Conservation (phyloP, 495 filamentous ascomycete genomes). For the Pyrenula aspistea region DNA sequence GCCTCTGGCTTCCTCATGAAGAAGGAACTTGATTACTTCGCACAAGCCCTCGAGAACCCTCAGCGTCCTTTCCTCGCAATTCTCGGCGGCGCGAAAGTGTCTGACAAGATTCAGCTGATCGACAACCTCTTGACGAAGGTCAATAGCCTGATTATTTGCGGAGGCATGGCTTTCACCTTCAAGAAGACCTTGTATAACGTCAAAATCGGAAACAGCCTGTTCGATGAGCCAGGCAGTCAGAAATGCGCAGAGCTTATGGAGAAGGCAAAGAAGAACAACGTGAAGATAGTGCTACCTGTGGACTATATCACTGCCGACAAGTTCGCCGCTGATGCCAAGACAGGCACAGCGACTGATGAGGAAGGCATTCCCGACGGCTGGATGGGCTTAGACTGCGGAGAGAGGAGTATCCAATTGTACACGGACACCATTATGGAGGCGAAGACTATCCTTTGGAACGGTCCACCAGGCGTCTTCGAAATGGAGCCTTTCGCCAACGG, state of each 20-base stretch:
- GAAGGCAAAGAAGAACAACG: slow-evolving; percentile 93
- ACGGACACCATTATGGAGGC: slow-evolving; percentile 72
- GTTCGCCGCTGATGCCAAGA: slow-evolving; percentile 75
- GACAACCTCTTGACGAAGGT: slow-evolving; percentile 98
- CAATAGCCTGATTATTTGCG: slow-evolving; percentile 90
- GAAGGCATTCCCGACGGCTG: slow-evolving; percentile 89
- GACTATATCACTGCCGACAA: slow-evolving; percentile 96
- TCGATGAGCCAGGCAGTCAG: slow-evolving; percentile 91
- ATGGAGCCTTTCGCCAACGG: slow-evolving; percentile 85
- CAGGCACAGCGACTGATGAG: slow-evolving; percentile 71
- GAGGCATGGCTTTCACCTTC: slow-evolving; percentile 99
- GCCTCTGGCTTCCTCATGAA: slow-evolving; percentile 97
- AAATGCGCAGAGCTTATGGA: slow-evolving; percentile 76
- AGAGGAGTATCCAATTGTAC: slow-evolving; percentile 75
- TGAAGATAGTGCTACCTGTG: slow-evolving; percentile 85
- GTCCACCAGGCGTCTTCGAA: slow-evolving; percentile 93
- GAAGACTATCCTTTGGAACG: slow-evolving; percentile 99
- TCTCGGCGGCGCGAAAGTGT: slow-evolving; percentile 94
- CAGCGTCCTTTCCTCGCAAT: slow-evolving; percentile 97
- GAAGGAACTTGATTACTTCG: slow-evolving; percentile 99
- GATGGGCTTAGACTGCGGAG: slow-evolving; percentile 93
- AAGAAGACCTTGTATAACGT: slow-evolving; percentile 93
- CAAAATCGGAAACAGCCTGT: slow-evolving; percentile 82
- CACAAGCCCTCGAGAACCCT: slow-evolving; percentile 86
- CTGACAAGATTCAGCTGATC: slow-evolving; percentile 98